Evolutionary conservation across 2,329 filamentous ascomycete genomes (phyloP).

Genomic region (Fusarium sp.): DNA sequence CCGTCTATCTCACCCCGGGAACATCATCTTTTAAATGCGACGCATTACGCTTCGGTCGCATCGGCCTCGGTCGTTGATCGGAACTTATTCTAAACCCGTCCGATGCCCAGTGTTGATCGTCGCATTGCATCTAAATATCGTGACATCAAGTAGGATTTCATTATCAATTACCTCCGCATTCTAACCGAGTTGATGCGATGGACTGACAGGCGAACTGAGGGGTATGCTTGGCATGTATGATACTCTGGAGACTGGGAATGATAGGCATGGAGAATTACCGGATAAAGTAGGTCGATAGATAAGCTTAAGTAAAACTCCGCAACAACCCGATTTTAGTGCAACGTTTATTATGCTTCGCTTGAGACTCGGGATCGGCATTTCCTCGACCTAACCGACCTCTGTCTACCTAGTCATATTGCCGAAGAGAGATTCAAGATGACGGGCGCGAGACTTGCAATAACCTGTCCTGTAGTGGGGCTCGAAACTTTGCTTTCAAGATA

Average conservation of each 20-base stretch:
- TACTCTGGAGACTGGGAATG: background rate
- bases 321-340: background rate
- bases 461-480: fast-evolving
- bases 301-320: constrained; percentile 11
- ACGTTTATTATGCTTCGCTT: background rate
- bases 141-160: background rate
- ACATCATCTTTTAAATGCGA: background rate
- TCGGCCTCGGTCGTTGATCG: background rate
- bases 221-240: constrained; percentile 10
- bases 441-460: fast-evolving
- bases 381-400: background rate
- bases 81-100: background rate
- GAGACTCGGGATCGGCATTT: background rate
- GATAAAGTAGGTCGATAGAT: constrained; percentile 15
- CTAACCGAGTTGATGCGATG: background rate
- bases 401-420: background rate
- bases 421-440: fast-evolving
- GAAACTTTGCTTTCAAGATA: no score
- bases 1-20: fast-evolving
- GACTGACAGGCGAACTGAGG: background rate
- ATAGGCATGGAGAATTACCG: background rate
- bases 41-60: fast-evolving
- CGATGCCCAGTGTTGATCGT: background rate
- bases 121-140: fast-evolving
- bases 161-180: background rate